A percentile compares a stretch with the other conserved stretches of the same genome.
Evolutionary conservation across 352 stramenopile species (phyloP).

Genomic region (Aphanomyces stellatus): DNA sequence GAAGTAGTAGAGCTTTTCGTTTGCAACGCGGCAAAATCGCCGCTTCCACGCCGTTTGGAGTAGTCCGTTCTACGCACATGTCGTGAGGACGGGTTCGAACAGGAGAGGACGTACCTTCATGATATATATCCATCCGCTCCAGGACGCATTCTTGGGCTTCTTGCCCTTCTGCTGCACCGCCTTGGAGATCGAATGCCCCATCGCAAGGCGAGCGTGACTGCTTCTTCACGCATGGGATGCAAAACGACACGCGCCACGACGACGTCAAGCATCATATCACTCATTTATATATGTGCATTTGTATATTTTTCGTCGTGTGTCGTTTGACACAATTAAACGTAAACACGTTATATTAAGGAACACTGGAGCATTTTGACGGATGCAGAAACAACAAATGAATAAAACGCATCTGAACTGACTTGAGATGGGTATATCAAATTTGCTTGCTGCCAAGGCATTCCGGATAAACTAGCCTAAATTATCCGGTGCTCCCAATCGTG

Average conservation of each 20-base stretch:
- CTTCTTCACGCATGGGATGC: background rate
- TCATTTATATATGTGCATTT: background rate
- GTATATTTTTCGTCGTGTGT: background rate
- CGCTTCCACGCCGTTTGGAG: background rate
- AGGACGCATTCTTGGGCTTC: background rate
- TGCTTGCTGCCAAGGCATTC: background rate
- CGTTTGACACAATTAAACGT: background rate
- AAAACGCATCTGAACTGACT: conserved; percentile 8
- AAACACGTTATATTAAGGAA: background rate
- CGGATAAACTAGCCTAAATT: background rate
- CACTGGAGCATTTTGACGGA: background rate
- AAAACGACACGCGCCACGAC: too few species aligned
- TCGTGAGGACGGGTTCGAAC: background rate
- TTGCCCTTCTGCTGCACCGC: conserved; percentile 16
- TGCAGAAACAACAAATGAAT: background rate
- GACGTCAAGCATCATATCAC: background rate
- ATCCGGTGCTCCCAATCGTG: background rate
- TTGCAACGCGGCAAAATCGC: background rate
- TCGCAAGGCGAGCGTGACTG: background rate
- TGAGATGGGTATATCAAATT: background rate
- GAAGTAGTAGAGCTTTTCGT: conserved; percentile 18
- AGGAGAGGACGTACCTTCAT: conserved; percentile 2
- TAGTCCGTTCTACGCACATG: conserved; percentile 1
- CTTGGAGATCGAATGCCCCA: conserved; percentile 16
- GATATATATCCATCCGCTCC: conserved; percentile 15